Conservation (phyloP, 2,329 filamentous ascomycete species). For the Cladosporium oxysporum region DNA sequence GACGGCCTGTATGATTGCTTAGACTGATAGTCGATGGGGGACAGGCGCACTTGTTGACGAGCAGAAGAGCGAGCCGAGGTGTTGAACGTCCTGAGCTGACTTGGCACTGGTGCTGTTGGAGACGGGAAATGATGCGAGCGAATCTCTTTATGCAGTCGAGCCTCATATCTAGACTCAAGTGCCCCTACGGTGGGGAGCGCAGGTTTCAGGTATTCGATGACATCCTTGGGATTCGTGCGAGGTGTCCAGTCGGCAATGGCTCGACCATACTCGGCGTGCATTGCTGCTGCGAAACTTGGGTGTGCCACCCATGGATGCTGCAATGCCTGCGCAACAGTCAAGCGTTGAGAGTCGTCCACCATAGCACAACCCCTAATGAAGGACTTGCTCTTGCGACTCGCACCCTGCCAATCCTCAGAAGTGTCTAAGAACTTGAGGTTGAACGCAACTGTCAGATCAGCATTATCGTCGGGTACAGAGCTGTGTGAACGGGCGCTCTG, state of each 20-base stretch:
- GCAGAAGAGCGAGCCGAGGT: not conserved
- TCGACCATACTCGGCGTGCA: slow-evolving; percentile 53
- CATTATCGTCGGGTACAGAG: slow-evolving; percentile 29
- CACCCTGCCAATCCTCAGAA: slow-evolving; percentile 44
- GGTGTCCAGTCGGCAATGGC: slow-evolving; percentile 55
- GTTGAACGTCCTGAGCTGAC: slow-evolving; percentile 8
- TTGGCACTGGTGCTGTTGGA: not conserved
- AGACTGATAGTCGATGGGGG: not conserved
- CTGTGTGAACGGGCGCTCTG: slow-evolving; percentile 31
- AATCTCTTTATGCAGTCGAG: slow-evolving; percentile 7
- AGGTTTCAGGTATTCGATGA: slow-evolving; percentile 15
- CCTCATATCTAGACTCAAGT: not conserved
- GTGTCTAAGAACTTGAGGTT: slow-evolving; percentile 49
- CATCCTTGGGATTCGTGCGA: slow-evolving; percentile 11
- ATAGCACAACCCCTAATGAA: slow-evolving; percentile 57
- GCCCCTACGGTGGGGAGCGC: not conserved
- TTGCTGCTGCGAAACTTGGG: slow-evolving; percentile 47
- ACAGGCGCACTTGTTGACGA: not conserved
- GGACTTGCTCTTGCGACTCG: slow-evolving; percentile 48
- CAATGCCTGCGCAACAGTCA: slow-evolving; percentile 57
- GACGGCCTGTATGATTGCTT: not conserved
- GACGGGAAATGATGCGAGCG: slow-evolving; percentile 14
- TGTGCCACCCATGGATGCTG: slow-evolving; percentile 60
- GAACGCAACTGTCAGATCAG: slow-evolving; percentile 8
- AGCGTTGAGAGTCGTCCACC: slow-evolving; percentile 50